Conservation (phyloP, 2,329 filamentous ascomycete species). For the Talaromyces sp. region DNA sequence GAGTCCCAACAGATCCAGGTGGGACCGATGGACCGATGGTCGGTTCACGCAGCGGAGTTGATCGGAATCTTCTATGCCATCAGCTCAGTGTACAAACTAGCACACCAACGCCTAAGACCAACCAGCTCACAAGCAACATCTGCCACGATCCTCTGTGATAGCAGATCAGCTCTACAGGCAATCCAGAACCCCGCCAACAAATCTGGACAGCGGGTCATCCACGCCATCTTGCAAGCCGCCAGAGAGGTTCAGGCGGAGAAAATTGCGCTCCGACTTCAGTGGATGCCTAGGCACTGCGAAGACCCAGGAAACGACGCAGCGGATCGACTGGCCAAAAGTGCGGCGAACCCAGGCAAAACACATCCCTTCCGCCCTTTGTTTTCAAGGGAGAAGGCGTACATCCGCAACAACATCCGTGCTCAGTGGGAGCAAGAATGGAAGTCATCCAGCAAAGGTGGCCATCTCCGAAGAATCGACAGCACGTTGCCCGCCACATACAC, state of each 20-base stretch:
- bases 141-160: constrained; percentile 16
- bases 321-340: constrained; percentile 9
- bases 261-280: constrained; percentile 9
- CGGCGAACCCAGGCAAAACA: constrained; percentile 8
- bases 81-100: constrained; percentile 1
- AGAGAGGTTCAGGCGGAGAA: constrained; percentile 8
- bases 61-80: constrained; percentile 14
- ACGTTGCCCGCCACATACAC: too few species aligned
- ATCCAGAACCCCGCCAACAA: constrained; percentile 9
- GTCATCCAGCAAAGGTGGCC: too few species aligned
- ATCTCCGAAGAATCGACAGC: too few species aligned
- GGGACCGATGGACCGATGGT: constrained; percentile 12
- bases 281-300: constrained; percentile 12
- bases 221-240: constrained; percentile 14
- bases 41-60: constrained; percentile 12
- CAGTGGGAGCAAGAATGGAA: too few species aligned
- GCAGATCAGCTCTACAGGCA: constrained; percentile 15
- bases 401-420: too few species aligned
- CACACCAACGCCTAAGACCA: neutral
- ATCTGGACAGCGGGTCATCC: constrained; percentile 15
- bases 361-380: too few species aligned
- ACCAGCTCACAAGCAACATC: constrained; percentile 1
- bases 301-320: constrained; percentile 12
- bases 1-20: constrained; percentile 8
- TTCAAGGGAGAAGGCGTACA: too few species aligned